Evolutionary conservation across 441 rosid species (phyloP).

Genomic region (Adansonia gregorii): DNA sequence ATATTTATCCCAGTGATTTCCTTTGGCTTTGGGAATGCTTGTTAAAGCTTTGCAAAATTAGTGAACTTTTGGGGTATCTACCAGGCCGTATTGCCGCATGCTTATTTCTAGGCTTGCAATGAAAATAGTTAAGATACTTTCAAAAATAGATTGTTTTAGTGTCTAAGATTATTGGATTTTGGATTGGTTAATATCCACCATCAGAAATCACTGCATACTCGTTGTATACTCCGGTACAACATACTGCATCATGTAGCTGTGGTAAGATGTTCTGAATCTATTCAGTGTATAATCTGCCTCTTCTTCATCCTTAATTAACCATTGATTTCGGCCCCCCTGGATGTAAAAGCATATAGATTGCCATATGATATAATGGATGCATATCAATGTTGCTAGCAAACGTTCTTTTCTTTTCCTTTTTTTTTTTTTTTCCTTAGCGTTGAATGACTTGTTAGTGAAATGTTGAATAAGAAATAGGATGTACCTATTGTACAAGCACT

Average conservation of each 20-base stretch:
- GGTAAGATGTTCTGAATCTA: neutral
- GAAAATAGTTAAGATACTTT: neutral
- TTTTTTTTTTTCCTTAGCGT: neutral
- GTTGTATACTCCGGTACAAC: neutral
- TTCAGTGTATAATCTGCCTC: neutral
- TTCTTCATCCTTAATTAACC: neutral
- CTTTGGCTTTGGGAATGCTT: neutral
- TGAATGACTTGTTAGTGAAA: neutral
- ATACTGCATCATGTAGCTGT: neutral
- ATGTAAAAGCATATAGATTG: neutral
- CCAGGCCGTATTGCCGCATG: neutral
- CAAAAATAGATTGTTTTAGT: neutral
- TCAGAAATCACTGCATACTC: neutral
- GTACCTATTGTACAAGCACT: neutral
- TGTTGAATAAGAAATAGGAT: neutral
- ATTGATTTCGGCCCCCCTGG: too few species aligned
- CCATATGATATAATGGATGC: neutral
- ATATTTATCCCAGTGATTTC: neutral
- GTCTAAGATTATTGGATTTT: neutral
- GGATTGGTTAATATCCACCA: constrained; percentile 1
- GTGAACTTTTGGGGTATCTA: neutral
- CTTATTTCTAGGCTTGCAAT: constrained; percentile 14
- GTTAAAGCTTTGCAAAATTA: constrained; percentile 3
- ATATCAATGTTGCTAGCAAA: neutral
- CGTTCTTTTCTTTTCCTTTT: too few species aligned